Conservation (phyloP, 257 asterid genomes). For the Solanum tarapatanum region DNA sequence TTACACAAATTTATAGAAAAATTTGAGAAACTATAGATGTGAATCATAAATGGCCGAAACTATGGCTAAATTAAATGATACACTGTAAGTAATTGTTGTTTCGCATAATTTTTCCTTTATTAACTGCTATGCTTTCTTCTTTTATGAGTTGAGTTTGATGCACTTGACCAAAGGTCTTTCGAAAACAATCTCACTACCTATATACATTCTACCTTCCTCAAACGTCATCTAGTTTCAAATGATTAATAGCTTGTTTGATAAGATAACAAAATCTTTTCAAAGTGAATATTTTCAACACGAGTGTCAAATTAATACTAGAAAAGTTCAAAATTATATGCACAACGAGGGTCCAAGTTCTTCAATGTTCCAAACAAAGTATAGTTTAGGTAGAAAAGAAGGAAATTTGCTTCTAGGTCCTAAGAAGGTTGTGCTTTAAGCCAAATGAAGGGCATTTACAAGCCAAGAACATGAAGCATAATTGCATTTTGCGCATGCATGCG, state of each 20-base stretch:
- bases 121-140: neutral
- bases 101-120: no score
- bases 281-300: neutral
- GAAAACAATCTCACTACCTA: neutral
- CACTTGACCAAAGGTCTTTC: neutral
- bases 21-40: no score
- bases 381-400: neutral
- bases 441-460: slow-evolving; percentile 23
- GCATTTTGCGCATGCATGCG: slow-evolving; percentile 96
- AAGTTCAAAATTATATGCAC: neutral
- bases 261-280: neutral
- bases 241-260: neutral
- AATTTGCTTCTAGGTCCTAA: neutral
- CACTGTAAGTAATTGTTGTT: no score
- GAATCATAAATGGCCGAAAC: neutral
- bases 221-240: neutral
- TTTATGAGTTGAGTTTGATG: no score
- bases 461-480: slow-evolving; percentile 84
- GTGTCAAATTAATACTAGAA: neutral
- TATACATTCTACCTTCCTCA: neutral
- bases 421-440: neutral
- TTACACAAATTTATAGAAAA: neutral
- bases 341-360: neutral
- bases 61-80: neutral
- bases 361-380: neutral